These are phyloP conservation scores for Craterostigma plantagineum DNA, from an alignment of 257 asterid species.

Conservation along the genomic window DNA sequence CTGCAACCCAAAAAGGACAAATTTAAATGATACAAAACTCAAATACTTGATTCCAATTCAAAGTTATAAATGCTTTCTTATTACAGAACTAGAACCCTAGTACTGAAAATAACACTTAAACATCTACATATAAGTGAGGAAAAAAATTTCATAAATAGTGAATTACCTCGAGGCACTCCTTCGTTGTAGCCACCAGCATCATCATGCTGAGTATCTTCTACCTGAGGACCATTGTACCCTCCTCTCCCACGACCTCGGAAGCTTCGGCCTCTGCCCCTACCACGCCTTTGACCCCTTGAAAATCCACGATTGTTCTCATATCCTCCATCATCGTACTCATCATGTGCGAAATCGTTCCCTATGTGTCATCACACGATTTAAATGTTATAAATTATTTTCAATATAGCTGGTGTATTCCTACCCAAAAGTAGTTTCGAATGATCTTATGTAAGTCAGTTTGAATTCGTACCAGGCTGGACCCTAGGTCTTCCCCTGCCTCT, in stretches of 20 bases:
- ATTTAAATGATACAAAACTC: too few relatives aligned
- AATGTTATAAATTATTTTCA: background rate
- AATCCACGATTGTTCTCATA: constrained; percentile 42
- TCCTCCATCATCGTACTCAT: constrained; percentile 68
- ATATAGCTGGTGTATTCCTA: background rate
- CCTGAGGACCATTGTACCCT: constrained; percentile 50
- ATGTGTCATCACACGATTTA: background rate
- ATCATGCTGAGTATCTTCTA: constrained; percentile 19
- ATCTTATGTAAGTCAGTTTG: too few relatives aligned
- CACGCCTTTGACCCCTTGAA: constrained; percentile 43
- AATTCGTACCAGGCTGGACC: background rate
- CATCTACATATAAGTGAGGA: too few relatives aligned
- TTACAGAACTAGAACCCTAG: too few relatives aligned
- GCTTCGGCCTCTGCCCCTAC: constrained; percentile 34
- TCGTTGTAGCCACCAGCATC: constrained; percentile 51
- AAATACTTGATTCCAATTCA: too few relatives aligned
- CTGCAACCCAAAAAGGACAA: too few relatives aligned
- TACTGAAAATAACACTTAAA: too few relatives aligned
- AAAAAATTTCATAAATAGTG: too few relatives aligned
- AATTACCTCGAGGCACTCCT: constrained; percentile 45
- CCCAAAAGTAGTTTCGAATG: background rate
- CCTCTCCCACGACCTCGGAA: constrained; percentile 84
- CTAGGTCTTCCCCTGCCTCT: constrained; percentile 71
- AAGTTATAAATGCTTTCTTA: too few relatives aligned
- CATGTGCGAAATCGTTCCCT: constrained; percentile 50